These are phyloP conservation scores for Bretziella fagacearum DNA, from an alignment of 2,329 filamentous ascomycete species.

Conservation along the genomic window DNA sequence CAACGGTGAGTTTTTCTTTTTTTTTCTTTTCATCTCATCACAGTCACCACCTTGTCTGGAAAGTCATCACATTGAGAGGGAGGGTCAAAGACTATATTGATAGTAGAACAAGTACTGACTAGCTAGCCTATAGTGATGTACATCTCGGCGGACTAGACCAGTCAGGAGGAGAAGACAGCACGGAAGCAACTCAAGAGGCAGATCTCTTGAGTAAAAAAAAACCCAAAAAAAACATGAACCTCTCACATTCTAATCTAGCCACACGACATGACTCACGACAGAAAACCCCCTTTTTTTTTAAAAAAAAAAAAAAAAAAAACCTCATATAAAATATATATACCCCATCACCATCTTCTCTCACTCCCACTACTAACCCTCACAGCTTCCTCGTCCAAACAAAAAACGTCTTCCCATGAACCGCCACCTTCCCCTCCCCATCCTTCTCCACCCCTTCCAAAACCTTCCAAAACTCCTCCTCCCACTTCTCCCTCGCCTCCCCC, in stretches of 20 bases:
- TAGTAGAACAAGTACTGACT: not conserved
- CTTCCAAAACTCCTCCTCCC: constrained; percentile 35
- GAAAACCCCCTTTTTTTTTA: not conserved
- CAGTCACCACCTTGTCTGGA: not conserved
- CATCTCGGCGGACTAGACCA: constrained; percentile 42
- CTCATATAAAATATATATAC: not conserved
- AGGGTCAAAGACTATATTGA: constrained; percentile 5
- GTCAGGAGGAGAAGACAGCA: constrained; percentile 2
- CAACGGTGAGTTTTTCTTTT: constrained; percentile 54
- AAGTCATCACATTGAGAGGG: no score
- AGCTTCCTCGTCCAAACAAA: constrained; percentile 42
- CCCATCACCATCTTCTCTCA: not conserved
- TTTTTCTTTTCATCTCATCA: not conserved
- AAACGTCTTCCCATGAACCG: constrained; percentile 46
- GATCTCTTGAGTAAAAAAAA: not conserved
- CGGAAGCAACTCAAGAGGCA: not conserved
- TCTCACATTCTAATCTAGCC: not conserved
- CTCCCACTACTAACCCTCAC: constrained; percentile 18
- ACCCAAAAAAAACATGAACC: not conserved
- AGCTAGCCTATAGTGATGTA: constrained; percentile 59
- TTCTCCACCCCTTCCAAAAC: constrained; percentile 35
- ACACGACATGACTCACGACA: constrained; percentile 3
- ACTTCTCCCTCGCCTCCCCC: constrained; percentile 30
- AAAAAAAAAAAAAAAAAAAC: not conserved
- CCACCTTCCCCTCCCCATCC: constrained; percentile 45